These are phyloP conservation scores for Symbiodinium pilosum DNA, from an alignment of 73 alveolate genomes.

Conservation along the genomic window DNA sequence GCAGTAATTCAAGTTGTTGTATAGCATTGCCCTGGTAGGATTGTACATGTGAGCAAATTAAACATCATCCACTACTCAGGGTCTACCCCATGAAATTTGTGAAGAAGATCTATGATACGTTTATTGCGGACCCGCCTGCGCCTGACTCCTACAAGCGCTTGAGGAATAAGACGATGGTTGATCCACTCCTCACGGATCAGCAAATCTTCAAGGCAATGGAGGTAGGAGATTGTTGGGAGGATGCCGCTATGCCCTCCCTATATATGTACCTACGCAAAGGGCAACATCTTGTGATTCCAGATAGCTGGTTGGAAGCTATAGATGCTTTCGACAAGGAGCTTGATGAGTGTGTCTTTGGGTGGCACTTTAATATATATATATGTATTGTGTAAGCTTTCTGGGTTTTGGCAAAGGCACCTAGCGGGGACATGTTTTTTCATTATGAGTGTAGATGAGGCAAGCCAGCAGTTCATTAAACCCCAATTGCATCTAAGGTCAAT, in stretches of 20 bases:
- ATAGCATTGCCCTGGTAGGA: too few species aligned
- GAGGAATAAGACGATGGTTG: background rate
- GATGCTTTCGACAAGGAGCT: background rate
- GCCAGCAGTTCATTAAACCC: too few species aligned
- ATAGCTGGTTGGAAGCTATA: background rate
- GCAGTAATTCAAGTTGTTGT: background rate
- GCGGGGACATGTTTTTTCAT: background rate
- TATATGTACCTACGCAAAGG: background rate
- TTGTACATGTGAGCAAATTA: too few species aligned
- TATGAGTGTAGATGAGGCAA: too few species aligned
- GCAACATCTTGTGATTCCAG: background rate
- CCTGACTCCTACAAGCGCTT: background rate
- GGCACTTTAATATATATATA: too few species aligned
- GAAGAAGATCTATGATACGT: background rate
- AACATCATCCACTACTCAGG: background rate
- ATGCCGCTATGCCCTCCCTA: background rate
- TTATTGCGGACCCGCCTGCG: background rate
- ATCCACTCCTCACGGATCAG: background rate
- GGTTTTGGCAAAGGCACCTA: background rate
- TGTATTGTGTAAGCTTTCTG: background rate
- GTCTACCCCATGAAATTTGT: background rate
- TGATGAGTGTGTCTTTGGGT: background rate
- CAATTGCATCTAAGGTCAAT: background rate
- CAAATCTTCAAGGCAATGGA: background rate
- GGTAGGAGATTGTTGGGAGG: background rate